These are phyloP conservation scores for Dendrobium nobile DNA, from an alignment of 106 monocot genomes.

Conservation along the genomic window DNA sequence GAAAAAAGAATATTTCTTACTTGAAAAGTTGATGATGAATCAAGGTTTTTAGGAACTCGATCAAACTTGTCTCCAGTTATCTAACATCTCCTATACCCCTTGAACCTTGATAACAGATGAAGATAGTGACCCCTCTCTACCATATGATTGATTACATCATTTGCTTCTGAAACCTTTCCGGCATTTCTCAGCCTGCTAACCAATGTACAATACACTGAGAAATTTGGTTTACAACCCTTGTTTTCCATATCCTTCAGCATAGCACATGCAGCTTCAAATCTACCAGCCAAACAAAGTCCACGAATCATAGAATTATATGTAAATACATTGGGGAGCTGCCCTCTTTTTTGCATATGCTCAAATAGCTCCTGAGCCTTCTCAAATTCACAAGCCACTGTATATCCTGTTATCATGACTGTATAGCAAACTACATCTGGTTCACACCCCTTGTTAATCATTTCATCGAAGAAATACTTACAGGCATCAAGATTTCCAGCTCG, in stretches of 20 bases:
- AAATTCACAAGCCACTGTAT: constrained; percentile 53
- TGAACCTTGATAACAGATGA: constrained; percentile 68
- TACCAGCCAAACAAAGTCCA: constrained; percentile 60
- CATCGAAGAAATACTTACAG: constrained; percentile 84
- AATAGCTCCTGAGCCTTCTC: constrained; percentile 59
- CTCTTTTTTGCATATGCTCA: constrained; percentile 56
- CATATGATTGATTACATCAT: constrained; percentile 65
- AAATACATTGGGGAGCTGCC: constrained; percentile 81
- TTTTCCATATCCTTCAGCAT: constrained; percentile 70
- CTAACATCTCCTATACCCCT: constrained; percentile 59
- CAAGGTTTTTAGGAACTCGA: neutral
- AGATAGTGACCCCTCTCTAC: constrained; percentile 75
- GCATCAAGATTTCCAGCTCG: constrained; percentile 80
- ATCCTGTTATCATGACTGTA: constrained; percentile 80
- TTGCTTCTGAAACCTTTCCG: constrained; percentile 55
- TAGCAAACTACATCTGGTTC: constrained; percentile 90
- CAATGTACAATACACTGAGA: constrained; percentile 66
- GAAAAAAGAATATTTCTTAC: neutral
- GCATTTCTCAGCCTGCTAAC: constrained; percentile 59
- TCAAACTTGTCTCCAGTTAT: neutral
- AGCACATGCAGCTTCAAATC: constrained; percentile 65
- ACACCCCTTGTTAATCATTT: constrained; percentile 69
- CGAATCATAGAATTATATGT: constrained; percentile 93
- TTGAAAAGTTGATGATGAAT: neutral
- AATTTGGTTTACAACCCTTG: constrained; percentile 74